A percentile compares a stretch with the other conserved stretches of the same genome.
These are phyloP conservation scores for Nicotiana benthamiana DNA, from an alignment of 257 asterid species.

Conservation along the genomic window DNA sequence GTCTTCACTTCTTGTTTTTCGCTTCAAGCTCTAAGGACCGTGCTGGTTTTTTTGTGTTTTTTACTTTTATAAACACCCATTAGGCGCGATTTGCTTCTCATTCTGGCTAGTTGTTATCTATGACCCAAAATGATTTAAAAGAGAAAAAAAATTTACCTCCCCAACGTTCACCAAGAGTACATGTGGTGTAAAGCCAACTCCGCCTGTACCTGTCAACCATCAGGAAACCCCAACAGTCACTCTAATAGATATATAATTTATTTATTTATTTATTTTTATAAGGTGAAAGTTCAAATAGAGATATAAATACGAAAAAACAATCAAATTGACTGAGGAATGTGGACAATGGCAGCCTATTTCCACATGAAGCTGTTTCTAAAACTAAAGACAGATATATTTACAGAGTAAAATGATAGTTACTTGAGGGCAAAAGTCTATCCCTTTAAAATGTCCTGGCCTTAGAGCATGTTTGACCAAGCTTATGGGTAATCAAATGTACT, in stretches of 20 bases:
- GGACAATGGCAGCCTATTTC: background rate
- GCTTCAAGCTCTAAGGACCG: too few relatives aligned
- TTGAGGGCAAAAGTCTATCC: background rate
- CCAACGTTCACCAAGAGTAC: slow-evolving; percentile 36
- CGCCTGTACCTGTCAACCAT: slow-evolving; percentile 24
- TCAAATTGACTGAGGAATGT: background rate
- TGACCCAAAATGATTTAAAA: background rate
- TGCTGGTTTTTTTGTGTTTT: too few relatives aligned
- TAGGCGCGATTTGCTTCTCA: background rate
- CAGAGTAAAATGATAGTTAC: background rate
- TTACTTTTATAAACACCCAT: too few relatives aligned
- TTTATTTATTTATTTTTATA: too few relatives aligned
- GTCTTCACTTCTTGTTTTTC: too few relatives aligned
- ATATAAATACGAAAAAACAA: too few relatives aligned
- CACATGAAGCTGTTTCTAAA: background rate
- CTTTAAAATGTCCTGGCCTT: background rate
- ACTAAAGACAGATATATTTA: background rate
- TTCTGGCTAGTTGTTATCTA: background rate
- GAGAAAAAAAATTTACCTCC: slow-evolving; percentile 21
- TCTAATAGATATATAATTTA: background rate
- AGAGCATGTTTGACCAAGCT: too few relatives aligned
- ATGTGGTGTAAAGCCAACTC: slow-evolving; percentile 41
- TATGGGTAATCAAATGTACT: too few relatives aligned
- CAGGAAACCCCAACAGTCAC: background rate
- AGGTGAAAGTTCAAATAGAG: background rate